These are phyloP conservation scores for Asclepias syriaca DNA, from an alignment of 257 asterid species.

Conservation along the genomic window DNA sequence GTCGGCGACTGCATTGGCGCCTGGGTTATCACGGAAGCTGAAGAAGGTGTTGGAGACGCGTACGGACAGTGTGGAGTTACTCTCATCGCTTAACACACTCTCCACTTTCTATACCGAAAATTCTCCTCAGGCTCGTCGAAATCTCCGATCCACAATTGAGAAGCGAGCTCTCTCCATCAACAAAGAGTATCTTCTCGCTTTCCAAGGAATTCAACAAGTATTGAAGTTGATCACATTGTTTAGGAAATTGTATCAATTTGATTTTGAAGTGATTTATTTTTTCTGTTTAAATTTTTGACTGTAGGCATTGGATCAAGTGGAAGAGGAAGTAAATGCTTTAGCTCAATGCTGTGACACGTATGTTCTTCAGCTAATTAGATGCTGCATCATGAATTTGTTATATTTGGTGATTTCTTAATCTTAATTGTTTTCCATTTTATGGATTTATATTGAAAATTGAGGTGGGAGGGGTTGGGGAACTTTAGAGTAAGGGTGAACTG, in stretches of 20 bases:
- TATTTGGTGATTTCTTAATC: too few relatives aligned
- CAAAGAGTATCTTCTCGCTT: conserved; percentile 79
- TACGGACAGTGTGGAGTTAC: conserved; percentile 76
- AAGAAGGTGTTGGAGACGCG: conserved; percentile 97
- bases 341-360: conserved; percentile 94
- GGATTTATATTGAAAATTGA: background rate
- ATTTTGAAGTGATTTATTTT: background rate
- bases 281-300: background rate
- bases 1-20: conserved; percentile 91
- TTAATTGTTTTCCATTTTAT: background rate
- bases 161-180: conserved; percentile 85
- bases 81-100: conserved; percentile 83
- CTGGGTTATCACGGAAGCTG: conserved; percentile 98
- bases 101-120: conserved; percentile 77
- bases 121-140: conserved; percentile 74
- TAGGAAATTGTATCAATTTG: background rate
- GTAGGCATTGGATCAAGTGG: conserved; percentile 90
- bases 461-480: background rate
- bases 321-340: conserved; percentile 84
- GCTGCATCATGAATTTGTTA: background rate
- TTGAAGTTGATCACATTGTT: background rate
- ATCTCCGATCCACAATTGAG: conserved; percentile 94
- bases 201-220: conserved; percentile 81
- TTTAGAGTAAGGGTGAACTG: background rate
- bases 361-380: background rate